These are phyloP conservation scores for Polygonum aviculare DNA, from an alignment of 148 eudicot genomes.

Conservation along the genomic window DNA sequence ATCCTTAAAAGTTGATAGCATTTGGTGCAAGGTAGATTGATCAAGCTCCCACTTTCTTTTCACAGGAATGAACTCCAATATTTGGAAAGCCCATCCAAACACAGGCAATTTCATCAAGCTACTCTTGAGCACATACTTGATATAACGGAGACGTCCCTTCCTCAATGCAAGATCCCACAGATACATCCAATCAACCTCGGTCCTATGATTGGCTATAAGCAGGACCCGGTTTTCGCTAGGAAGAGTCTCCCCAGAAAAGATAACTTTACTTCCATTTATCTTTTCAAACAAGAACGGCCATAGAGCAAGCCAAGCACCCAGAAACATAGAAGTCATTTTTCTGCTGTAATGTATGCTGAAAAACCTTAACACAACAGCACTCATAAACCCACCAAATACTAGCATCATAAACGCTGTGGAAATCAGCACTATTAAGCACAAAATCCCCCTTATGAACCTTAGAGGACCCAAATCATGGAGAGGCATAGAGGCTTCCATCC, in stretches of 20 bases:
- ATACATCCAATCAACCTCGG: conserved; percentile 99
- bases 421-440: conserved; percentile 60
- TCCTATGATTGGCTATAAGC: conserved; percentile 83
- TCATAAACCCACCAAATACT: conserved; percentile 49
- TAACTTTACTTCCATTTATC: conserved; percentile 67
- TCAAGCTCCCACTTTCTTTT: conserved; percentile 90
- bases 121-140: conserved; percentile 84
- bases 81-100: conserved; percentile 90
- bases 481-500: conserved; percentile 42
- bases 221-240: conserved; percentile 50
- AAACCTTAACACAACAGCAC: conserved; percentile 45
- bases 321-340: conserved; percentile 46
- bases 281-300: conserved; percentile 92
- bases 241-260: conserved; percentile 74
- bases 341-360: conserved; percentile 79
- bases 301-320: conserved; percentile 76
- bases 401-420: conserved; percentile 71
- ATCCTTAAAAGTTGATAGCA: conserved; percentile 71
- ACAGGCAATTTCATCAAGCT: conserved; percentile 88
- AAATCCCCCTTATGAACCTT: conserved; percentile 47
- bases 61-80: conserved; percentile 82
- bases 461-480: conserved; percentile 37
- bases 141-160: conserved; percentile 52
- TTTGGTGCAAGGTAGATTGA: conserved; percentile 43
- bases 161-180: conserved; percentile 94